A percentile compares a stretch with the other conserved stretches of the same genome.
These are phyloP conservation scores for Penicillium sp. DNA, from an alignment of 2,329 filamentous ascomycete species.

Conservation along the genomic window DNA sequence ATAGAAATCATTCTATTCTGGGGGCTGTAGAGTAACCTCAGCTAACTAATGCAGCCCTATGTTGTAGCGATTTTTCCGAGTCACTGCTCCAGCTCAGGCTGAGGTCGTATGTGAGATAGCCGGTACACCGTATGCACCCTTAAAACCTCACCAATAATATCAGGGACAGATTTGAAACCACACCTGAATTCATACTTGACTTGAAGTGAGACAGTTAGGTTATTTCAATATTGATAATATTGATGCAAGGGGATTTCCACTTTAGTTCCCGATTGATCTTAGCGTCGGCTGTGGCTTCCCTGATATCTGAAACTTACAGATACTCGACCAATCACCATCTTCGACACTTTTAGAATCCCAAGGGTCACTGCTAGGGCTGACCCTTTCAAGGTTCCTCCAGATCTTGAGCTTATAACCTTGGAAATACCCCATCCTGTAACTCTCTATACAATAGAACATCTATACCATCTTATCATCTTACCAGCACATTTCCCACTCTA, in stretches of 20 bases:
- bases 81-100: neutral
- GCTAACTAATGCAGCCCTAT: neutral
- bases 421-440: neutral
- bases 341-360: neutral
- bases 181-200: neutral
- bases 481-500: neutral
- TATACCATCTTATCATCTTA: neutral
- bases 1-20: neutral
- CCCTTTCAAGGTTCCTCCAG: no score
- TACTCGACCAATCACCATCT: neutral
- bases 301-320: slow-evolving; percentile 1
- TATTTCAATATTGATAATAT: no score
- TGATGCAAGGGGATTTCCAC: slow-evolving; percentile 4
- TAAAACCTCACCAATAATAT: neutral
- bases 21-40: neutral
- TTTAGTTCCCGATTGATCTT: neutral
- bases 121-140: neutral
- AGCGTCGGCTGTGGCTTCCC: slow-evolving; percentile 1
- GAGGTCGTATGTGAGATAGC: neutral
- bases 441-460: neutral
- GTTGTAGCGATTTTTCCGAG: neutral
- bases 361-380: neutral
- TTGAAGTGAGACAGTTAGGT: neutral
- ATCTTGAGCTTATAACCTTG: neutral
- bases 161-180: neutral